phyloP scores from a whole-genome alignment of 495 filamentous ascomycete species.

The Aspergillus egyptiacus region DNA sequence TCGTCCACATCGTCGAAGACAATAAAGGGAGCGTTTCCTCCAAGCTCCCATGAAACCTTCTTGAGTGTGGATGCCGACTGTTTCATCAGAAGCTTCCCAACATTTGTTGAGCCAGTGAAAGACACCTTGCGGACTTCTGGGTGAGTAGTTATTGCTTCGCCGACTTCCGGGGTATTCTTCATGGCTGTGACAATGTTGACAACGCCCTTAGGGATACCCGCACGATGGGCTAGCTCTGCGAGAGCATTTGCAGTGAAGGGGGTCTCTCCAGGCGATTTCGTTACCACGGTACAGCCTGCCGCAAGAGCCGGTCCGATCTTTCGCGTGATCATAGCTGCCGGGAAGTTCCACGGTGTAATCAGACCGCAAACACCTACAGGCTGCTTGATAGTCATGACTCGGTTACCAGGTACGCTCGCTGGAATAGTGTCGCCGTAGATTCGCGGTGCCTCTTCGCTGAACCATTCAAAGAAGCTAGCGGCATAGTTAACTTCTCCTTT shows the following conservation, averaged over 20 bases:
- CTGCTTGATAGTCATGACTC: constrained; percentile 74
- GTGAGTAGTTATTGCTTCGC: constrained; percentile 64
- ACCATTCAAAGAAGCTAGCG: constrained; percentile 73
- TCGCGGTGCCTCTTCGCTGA: constrained; percentile 67
- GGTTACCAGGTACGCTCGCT: constrained; percentile 59
- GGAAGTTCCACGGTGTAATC: constrained; percentile 97
- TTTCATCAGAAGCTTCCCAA: constrained; percentile 85
- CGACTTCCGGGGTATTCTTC: constrained; percentile 66
- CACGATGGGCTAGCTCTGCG: constrained; percentile 73
- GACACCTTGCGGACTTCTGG: constrained; percentile 74
- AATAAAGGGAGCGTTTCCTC: constrained; percentile 89
- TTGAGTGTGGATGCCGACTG: constrained; percentile 77
- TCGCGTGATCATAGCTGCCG: constrained; percentile 85
- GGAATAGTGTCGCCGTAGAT: constrained; percentile 71
- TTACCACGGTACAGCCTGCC: constrained; percentile 77
- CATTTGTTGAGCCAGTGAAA: constrained; percentile 80
- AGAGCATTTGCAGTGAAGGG: constrained; percentile 78
- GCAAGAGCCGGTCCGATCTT: constrained; percentile 84
- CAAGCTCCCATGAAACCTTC: constrained; percentile 80
- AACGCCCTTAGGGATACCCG: constrained; percentile 79
- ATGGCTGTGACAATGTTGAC: constrained; percentile 74
- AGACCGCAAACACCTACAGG: constrained; percentile 91
- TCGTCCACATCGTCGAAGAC: constrained; percentile 84
- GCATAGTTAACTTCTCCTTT: constrained; percentile 68
- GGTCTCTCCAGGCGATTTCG: constrained; percentile 80